Base-by-base conservation (phyloP, 352 stramenopile genomes). In the Phytophthora kernoviae region DNA sequence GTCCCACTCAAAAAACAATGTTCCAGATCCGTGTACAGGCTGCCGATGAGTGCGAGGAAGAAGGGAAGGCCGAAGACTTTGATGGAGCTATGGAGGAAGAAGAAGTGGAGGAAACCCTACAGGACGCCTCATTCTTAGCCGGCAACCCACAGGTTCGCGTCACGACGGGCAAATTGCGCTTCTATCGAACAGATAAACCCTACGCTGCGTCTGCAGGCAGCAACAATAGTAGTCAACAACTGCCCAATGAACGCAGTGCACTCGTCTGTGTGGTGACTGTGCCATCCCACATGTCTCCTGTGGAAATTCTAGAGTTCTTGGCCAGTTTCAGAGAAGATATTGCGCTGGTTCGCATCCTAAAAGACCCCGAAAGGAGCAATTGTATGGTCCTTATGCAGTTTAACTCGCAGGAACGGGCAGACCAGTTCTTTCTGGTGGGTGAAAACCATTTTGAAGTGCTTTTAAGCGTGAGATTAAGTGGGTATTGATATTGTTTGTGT, bases 361-460 rank as follows among this genome's bases (percentile, higher is more conserved):
- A 90, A 49, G 87, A 96, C 54, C 76, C 85, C 2, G 81, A 92
- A 42, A 78, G 84, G 43, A 82, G 67, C 68, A 94, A 94, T 50
- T 94, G 87, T 61, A 93, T 96, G 85, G 79, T 86, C 39, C 76
- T 94, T 37, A 78, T 96, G 60, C 87, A 94, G 54, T 96, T 94
- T 63, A 60, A 77, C 26, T 62, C 62, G n/a, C 85, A 93, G 50
- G 81, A 93, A 26, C 71, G 81, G 61, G 87, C 87, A 1, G 87
- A 93, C 42, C 81, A 91, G 63, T 96, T 96, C 54, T 96, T 91
- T 40, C 52, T 69, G 54, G 78, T 86, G 22, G 20, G 48, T 30
- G 11, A 1, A 20, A 33, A 12, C 21, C 39, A 5, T 42, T 12
- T 39, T 51, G 20, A 34, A 33, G 17, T 37, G 14, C 1, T 18